Evolutionary conservation across 495 filamentous ascomycete genomes (phyloP).

Genomic region (Tuber umbilicatum): DNA sequence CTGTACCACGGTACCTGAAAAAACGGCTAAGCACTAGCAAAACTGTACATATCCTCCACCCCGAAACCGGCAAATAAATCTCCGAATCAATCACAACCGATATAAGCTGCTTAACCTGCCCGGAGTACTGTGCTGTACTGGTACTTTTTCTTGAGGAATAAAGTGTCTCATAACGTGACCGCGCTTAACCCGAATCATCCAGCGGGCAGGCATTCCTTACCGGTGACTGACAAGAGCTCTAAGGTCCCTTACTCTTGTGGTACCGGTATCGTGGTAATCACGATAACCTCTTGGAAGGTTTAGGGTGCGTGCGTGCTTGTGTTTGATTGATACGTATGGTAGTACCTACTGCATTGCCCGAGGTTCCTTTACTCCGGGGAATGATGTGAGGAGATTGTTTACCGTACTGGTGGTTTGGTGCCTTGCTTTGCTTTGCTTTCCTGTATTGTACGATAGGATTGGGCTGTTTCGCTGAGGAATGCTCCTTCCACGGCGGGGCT

Average conservation of each 20-base stretch:
- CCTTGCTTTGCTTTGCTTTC: neutral
- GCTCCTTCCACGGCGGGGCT: neutral
- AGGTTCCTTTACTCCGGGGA: neutral
- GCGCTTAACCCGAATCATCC: neutral
- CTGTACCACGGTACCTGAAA: too few species aligned
- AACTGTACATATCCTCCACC: too few species aligned
- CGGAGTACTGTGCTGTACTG: neutral
- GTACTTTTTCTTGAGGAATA: neutral
- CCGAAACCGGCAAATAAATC: too few species aligned
- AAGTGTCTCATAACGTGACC: neutral
- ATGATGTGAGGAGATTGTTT: neutral
- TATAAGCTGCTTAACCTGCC: too few species aligned
- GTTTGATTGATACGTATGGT: too few species aligned
- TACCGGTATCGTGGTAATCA: neutral
- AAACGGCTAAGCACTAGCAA: too few species aligned
- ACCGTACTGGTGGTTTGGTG: neutral
- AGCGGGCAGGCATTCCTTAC: neutral
- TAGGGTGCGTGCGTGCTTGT: too few species aligned
- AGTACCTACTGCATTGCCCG: neutral
- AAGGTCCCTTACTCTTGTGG: neutral
- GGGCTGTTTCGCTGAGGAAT: neutral
- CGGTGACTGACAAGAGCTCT: neutral
- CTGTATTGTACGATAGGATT: neutral
- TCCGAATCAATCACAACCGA: too few species aligned
- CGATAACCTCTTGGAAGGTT: too few species aligned